A percentile compares a stretch with the other conserved stretches of the same genome.
Evolutionary conservation across 345 rosid species (phyloP).

Genomic region (Syzygium aromaticum): DNA sequence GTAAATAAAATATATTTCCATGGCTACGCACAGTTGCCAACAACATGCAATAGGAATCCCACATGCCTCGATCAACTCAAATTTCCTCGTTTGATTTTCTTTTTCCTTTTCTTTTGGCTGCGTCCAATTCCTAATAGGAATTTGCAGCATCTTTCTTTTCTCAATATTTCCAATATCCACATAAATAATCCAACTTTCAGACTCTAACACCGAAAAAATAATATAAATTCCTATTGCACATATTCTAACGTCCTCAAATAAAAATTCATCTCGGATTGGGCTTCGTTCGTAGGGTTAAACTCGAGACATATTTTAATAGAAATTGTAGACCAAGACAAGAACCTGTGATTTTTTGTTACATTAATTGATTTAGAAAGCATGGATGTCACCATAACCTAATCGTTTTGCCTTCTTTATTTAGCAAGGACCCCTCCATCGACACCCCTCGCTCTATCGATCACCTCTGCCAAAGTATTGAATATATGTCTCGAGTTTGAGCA

Average conservation of each 20-base stretch:
- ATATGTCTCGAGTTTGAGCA: too few relatives aligned
- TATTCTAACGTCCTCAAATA: background rate
- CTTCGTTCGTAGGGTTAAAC: background rate
- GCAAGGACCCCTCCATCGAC: too few relatives aligned
- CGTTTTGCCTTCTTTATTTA: too few relatives aligned
- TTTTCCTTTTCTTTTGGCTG: background rate
- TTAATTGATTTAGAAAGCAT: too few relatives aligned
- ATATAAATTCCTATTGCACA: background rate
- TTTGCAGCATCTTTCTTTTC: background rate
- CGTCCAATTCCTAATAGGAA: background rate
- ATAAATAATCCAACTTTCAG: background rate
- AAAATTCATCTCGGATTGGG: background rate
- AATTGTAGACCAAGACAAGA: too few relatives aligned
- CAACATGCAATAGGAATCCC: background rate
- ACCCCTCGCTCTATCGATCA: too few relatives aligned
- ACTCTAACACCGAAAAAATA: background rate
- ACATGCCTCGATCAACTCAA: background rate
- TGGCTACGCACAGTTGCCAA: background rate
- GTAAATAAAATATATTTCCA: background rate
- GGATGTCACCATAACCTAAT: too few relatives aligned
- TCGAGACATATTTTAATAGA: background rate
- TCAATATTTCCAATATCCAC: background rate
- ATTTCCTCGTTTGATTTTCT: background rate
- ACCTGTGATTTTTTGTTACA: too few relatives aligned
- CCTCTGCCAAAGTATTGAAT: too few relatives aligned